These are phyloP conservation scores for Erigeron philadelphicus DNA, from an alignment of 140 eudicot genomes.

Conservation along the genomic window DNA sequence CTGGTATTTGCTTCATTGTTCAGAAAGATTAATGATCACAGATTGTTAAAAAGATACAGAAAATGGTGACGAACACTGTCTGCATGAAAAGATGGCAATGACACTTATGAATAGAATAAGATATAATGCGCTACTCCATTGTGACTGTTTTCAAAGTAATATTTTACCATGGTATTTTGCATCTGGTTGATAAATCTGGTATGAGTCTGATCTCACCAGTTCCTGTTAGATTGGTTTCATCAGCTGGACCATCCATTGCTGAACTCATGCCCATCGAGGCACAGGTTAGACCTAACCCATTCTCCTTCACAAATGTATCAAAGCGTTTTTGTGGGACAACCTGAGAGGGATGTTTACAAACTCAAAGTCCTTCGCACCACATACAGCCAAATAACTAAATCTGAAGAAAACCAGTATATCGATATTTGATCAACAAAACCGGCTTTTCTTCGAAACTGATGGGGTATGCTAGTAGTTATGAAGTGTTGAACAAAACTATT, in stretches of 20 bases:
- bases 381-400: not conserved
- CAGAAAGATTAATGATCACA: not conserved
- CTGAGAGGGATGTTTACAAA: slow-evolving; percentile 36
- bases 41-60: not conserved
- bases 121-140: not conserved
- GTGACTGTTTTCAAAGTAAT: slow-evolving; percentile 7
- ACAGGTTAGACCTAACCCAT: slow-evolving; percentile 78
- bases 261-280: slow-evolving; percentile 86
- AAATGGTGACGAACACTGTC: not conserved
- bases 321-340: slow-evolving; percentile 70
- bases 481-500: not conserved
- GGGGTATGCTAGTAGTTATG: not conserved
- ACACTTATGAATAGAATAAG: not conserved
- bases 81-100: not conserved
- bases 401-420: not conserved
- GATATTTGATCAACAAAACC: not conserved
- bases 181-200: slow-evolving; percentile 81
- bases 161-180: slow-evolving; percentile 80
- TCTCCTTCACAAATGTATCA: slow-evolving; percentile 48
- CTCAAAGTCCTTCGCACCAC: slow-evolving; percentile 2
- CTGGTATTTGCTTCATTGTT: not conserved
- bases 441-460: not conserved
- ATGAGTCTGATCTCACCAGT: slow-evolving; percentile 87
- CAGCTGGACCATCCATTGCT: slow-evolving; percentile 67
- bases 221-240: slow-evolving; percentile 64